These are phyloP conservation scores for Neurospora cerealis DNA, from an alignment of 495 filamentous ascomycete genomes.

Conservation along the genomic window DNA sequence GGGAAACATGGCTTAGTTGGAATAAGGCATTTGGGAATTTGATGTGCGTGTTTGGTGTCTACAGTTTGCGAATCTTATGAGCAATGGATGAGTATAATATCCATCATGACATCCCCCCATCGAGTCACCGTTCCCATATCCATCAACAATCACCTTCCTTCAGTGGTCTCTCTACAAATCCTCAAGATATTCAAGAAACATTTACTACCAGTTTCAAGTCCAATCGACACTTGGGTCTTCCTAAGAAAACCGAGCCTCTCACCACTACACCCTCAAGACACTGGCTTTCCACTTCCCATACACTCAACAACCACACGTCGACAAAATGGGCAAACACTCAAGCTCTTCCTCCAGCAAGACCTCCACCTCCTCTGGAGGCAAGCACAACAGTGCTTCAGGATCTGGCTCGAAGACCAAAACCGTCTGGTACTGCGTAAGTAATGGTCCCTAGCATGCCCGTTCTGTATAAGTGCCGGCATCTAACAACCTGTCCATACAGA, in stretches of 20 bases:
- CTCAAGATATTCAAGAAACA: background rate
- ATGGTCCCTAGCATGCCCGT: background rate
- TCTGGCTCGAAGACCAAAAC: background rate
- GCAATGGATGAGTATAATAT: background rate
- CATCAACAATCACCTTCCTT: background rate
- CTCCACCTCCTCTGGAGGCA: background rate
- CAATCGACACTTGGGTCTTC: background rate
- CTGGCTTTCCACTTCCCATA: background rate
- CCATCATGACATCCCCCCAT: background rate
- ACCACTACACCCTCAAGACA: background rate
- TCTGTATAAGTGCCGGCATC: background rate
- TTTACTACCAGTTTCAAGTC: background rate
- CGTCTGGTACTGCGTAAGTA: background rate
- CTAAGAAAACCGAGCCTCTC: background rate
- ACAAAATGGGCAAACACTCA: background rate
- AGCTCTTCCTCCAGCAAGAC: background rate
- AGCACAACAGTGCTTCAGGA: background rate
- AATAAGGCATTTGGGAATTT: background rate
- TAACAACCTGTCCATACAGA: background rate
- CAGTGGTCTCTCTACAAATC: background rate
- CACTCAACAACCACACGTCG: background rate
- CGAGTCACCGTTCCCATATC: background rate
- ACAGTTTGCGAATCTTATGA: background rate
- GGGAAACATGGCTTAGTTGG: background rate
- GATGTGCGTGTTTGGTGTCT: background rate